Conservation (phyloP, 306 rosid genomes). For the Datisca glomerata region DNA sequence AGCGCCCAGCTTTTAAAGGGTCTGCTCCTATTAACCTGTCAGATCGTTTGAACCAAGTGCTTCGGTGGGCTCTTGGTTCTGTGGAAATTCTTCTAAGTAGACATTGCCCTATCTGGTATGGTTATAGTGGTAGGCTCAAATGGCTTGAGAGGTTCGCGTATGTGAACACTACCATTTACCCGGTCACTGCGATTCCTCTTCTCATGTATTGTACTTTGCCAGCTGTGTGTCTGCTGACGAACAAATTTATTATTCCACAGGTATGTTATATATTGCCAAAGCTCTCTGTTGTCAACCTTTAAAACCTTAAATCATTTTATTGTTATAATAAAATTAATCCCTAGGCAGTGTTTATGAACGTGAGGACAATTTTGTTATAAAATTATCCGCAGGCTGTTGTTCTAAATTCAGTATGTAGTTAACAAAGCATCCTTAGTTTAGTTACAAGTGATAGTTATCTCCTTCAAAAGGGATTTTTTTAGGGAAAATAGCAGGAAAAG, state of each 20-base stretch:
- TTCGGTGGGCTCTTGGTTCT: slow-evolving; percentile 94
- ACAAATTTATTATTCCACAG: slow-evolving; percentile 99
- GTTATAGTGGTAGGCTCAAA: slow-evolving; percentile 83
- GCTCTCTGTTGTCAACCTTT: too few relatives aligned
- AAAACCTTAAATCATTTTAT: too few relatives aligned
- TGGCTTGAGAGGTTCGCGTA: slow-evolving; percentile 95
- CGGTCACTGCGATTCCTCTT: slow-evolving; percentile 85
- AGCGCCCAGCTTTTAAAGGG: slow-evolving; percentile 88
- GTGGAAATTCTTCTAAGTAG: slow-evolving; percentile 93
- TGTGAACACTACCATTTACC: slow-evolving; percentile 94
- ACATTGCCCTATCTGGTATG: slow-evolving; percentile 97
- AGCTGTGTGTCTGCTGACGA: slow-evolving; percentile 89
- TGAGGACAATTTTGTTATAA: too few relatives aligned
- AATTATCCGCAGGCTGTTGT: too few relatives aligned
- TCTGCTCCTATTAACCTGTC: slow-evolving; percentile 98
- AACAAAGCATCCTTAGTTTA: too few relatives aligned
- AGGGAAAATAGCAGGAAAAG: too few relatives aligned
- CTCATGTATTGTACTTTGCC: slow-evolving; percentile 87
- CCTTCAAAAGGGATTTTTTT: too few relatives aligned
- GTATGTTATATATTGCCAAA: too few relatives aligned
- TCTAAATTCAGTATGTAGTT: too few relatives aligned
- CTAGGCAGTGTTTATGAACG: too few relatives aligned
- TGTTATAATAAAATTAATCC: too few relatives aligned
- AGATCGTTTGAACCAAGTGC: slow-evolving; percentile 96
- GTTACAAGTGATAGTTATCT: too few relatives aligned